Conservation (phyloP, 441 rosid species). For the Populus hybrid region DNA sequence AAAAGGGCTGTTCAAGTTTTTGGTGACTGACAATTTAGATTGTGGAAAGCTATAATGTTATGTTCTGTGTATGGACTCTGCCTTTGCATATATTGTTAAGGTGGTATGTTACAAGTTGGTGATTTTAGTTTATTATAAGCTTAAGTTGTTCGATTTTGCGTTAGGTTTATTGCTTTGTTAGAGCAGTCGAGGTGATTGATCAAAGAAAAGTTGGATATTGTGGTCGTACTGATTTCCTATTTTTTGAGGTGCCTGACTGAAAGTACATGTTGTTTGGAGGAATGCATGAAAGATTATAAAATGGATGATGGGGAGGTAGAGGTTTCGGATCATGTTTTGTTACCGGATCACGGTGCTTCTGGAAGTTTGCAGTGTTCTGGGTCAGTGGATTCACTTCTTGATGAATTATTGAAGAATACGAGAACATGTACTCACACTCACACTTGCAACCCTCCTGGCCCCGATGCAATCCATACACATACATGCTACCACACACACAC, state of each 20-base stretch:
- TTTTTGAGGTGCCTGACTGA: not conserved
- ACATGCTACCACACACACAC: conserved; percentile 72
- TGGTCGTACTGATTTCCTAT: conserved; percentile 7
- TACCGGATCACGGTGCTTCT: conserved; percentile 21
- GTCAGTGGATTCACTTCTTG: conserved; percentile 35
- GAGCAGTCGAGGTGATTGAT: not conserved
- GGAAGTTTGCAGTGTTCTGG: conserved; percentile 25
- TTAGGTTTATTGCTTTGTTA: not conserved
- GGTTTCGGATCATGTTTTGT: conserved; percentile 29
- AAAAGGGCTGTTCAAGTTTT: conserved; percentile 3
- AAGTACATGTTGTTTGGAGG: not conserved
- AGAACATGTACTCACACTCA: conserved; percentile 56
- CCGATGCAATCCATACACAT: conserved; percentile 54
- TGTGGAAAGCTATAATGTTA: conserved; percentile 13
- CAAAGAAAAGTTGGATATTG: not conserved
- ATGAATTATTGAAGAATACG: conserved; percentile 32
- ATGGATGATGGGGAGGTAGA: conserved; percentile 45
- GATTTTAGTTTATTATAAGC: not conserved
- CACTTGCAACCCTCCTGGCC: conserved; percentile 56
- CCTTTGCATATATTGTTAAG: conserved; percentile 34
- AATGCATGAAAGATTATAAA: conserved; percentile 14
- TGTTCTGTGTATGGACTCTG: conserved; percentile 6
- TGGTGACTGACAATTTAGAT: conserved; percentile 18
- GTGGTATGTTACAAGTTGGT: not conserved
- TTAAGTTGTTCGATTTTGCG: not conserved